phyloP scores from a whole-genome alignment of 2,329 filamentous ascomycete species.

The Gaeumannomyces tritici region DNA sequence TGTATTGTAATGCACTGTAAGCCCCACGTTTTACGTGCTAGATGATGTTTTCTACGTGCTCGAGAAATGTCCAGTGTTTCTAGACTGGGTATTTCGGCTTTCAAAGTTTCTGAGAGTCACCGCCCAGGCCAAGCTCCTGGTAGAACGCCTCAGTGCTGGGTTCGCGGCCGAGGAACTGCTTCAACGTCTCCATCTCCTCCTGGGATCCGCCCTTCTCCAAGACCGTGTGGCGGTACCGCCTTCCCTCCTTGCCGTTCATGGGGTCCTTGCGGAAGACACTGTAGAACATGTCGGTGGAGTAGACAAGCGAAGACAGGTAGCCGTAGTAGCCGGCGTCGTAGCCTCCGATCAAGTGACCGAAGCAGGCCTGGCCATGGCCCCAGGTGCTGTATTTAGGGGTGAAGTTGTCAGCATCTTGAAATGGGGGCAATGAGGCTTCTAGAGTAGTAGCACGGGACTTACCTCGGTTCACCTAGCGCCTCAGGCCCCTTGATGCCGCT shows the following conservation, averaged over 20 bases:
- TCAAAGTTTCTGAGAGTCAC: not conserved
- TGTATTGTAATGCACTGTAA: no score
- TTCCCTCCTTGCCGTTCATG: slow-evolving; percentile 65
- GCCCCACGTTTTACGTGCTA: no score
- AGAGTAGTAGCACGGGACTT: slow-evolving; percentile 16
- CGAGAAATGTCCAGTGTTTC: no score
- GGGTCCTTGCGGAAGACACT: slow-evolving; percentile 68
- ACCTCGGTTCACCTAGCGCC: slow-evolving; percentile 46
- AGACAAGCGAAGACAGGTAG: slow-evolving; percentile 67
- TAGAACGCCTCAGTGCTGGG: slow-evolving; percentile 75
- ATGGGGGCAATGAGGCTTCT: not conserved
- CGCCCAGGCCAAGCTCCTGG: slow-evolving; percentile 54
- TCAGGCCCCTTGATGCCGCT: slow-evolving; percentile 67
- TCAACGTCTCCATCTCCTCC: slow-evolving; percentile 72
- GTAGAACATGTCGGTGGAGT: slow-evolving; percentile 76
- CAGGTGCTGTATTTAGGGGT: slow-evolving; percentile 41
- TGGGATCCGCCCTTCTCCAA: slow-evolving; percentile 68
- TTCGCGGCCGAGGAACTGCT: slow-evolving; percentile 68
- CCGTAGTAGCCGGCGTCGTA: slow-evolving; percentile 83
- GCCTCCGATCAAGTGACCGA: slow-evolving; percentile 74
- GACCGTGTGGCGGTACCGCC: slow-evolving; percentile 69
- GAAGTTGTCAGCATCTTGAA: not conserved
- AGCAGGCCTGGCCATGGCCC: slow-evolving; percentile 71
- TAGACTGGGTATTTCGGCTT: not conserved
- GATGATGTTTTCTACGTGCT: no score